phyloP scores from a whole-genome alignment of 1,139 yeast species.

The Taphrina populina region DNA sequence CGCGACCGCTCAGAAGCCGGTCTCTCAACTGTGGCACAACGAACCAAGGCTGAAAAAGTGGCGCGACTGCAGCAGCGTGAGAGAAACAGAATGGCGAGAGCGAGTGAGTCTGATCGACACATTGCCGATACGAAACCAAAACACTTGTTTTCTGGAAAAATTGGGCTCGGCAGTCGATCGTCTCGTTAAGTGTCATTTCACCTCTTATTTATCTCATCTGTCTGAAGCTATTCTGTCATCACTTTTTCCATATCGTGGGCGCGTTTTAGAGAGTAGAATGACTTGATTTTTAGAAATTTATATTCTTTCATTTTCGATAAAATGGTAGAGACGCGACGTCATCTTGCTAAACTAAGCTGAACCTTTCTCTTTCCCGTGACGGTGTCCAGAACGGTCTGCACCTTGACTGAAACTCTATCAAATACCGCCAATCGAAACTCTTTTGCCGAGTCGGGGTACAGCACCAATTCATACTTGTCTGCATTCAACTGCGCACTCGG shows the following conservation, averaged over 20 bases:
- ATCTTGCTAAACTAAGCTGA: neutral
- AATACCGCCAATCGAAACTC: constrained; percentile 62
- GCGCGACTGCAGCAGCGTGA: constrained; percentile 88
- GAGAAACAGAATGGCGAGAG: constrained; percentile 87
- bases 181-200: no score
- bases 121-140: constrained; percentile 80
- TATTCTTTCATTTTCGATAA: no score
- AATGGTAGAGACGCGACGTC: no score
- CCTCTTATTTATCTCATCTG: no score
- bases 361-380: constrained; percentile 92
- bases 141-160: constrained; percentile 91
- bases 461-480: constrained; percentile 67
- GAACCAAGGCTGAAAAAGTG: constrained; percentile 83
- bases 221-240: no score
- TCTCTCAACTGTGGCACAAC: constrained; percentile 71
- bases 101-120: constrained; percentile 95
- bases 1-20: constrained; percentile 83
- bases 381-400: constrained; percentile 78
- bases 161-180: constrained; percentile 25
- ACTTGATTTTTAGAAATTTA: no score
- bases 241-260: no score
- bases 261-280: no score
- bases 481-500: constrained; percentile 70
- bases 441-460: constrained; percentile 48
- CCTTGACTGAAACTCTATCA: constrained; percentile 80